These are phyloP conservation scores for Kockiozyma suomiensis DNA, from an alignment of 805 yeast genomes.

Conservation along the genomic window DNA sequence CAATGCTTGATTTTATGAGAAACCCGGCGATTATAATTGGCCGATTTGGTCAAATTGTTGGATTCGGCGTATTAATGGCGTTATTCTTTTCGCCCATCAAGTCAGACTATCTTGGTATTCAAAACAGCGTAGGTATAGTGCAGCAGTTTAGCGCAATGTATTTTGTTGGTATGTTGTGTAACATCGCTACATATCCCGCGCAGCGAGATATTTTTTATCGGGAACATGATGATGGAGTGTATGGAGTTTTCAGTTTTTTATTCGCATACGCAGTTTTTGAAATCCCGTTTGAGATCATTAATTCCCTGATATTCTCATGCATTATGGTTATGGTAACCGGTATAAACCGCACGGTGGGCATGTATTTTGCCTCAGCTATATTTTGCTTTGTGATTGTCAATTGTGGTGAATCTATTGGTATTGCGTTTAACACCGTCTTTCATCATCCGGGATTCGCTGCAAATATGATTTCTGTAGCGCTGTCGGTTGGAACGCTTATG, in stretches of 20 bases:
- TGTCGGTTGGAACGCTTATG: conserved; percentile 77
- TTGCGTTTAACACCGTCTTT: conserved; percentile 72
- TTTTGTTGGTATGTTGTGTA: conserved; percentile 78
- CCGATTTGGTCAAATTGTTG: conserved; percentile 63
- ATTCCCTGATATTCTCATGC: conserved; percentile 60
- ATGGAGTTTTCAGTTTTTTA: conserved; percentile 67
- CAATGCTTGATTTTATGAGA: conserved; percentile 50
- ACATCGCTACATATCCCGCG: conserved; percentile 71
- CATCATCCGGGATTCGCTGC: conserved; percentile 79
- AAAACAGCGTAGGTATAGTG: conserved; percentile 70
- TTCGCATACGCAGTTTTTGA: conserved; percentile 61
- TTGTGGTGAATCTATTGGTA: conserved; percentile 85
- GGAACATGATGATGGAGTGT: conserved; percentile 73
- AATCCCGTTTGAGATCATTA: conserved; percentile 65
- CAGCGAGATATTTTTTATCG: conserved; percentile 77
- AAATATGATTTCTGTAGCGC: conserved; percentile 64
- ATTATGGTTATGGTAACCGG: conserved; percentile 73
- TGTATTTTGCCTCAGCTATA: conserved; percentile 67
- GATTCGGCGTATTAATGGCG: conserved; percentile 65
- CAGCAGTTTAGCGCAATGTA: conserved; percentile 75
- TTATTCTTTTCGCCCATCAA: conserved; percentile 67
- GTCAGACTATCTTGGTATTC: conserved; percentile 52
- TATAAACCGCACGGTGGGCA: conserved; percentile 63
- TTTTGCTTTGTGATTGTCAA: conserved; percentile 58
- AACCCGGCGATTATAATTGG: conserved; percentile 64